Evolutionary conservation across 2,329 filamentous ascomycete genomes (phyloP).

Genomic region (Myrmaecium sp.): DNA sequence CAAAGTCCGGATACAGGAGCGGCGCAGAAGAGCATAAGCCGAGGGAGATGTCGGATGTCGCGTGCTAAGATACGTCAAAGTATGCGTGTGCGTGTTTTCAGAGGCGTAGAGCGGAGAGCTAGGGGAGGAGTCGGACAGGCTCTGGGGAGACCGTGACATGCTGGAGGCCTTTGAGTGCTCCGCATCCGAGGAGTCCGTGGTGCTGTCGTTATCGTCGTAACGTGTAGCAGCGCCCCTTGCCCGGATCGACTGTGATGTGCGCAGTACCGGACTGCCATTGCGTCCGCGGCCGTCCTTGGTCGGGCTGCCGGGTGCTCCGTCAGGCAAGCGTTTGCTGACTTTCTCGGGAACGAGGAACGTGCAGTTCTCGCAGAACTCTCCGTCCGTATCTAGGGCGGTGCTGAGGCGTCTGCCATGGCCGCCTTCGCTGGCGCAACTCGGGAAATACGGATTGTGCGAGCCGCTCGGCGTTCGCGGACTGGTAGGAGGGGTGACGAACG

Average conservation of each 20-base stretch:
- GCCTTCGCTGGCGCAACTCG: slow-evolving; percentile 16
- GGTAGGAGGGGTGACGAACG: slow-evolving; percentile 24
- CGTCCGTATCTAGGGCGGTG: slow-evolving; percentile 26
- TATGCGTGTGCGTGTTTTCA: slow-evolving; percentile 32
- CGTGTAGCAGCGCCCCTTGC: slow-evolving; percentile 24
- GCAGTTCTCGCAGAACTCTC: slow-evolving; percentile 41
- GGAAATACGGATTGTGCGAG: slow-evolving; percentile 32
- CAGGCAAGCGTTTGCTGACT: slow-evolving; percentile 35
- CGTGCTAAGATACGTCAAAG: slow-evolving; percentile 40
- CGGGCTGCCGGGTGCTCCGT: slow-evolving; percentile 34
- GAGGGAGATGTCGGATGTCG: slow-evolving; percentile 36
- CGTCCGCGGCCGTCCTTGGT: slow-evolving; percentile 30
- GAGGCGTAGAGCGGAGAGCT: slow-evolving; percentile 26
- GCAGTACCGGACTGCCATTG: slow-evolving; percentile 37
- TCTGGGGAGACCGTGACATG: slow-evolving; percentile 9
- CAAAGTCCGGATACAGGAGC: slow-evolving; percentile 40
- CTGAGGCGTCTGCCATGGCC: slow-evolving; percentile 17
- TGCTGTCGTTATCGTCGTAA: slow-evolving; percentile 7
- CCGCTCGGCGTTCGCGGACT: slow-evolving; percentile 20
- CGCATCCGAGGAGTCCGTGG: slow-evolving; percentile 16
- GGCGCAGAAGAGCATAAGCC: slow-evolving; percentile 37
- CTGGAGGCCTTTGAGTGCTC: slow-evolving; percentile 21
- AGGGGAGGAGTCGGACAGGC: slow-evolving; percentile 17
- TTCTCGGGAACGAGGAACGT: slow-evolving; percentile 37
- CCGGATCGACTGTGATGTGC: slow-evolving; percentile 35